phyloP scores from a whole-genome alignment of 1,284 basidiomycete genomes.

The Exobasidium cylindrosporum region DNA sequence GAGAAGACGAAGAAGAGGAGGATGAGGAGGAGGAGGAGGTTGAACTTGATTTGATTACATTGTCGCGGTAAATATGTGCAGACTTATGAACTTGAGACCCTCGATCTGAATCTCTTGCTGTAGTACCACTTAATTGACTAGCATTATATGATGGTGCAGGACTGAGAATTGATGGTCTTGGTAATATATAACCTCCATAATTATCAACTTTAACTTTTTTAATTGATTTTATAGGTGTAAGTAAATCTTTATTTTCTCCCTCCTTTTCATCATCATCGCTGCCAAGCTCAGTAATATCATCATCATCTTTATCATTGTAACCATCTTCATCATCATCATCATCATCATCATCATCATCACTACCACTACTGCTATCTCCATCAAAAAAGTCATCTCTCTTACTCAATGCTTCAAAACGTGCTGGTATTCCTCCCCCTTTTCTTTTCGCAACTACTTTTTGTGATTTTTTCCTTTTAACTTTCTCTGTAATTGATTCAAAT shows the following conservation, averaged over 20 bases:
- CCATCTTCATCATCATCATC: slow-evolving; percentile 10
- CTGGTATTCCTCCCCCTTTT: slow-evolving; percentile 26
- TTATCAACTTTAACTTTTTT: slow-evolving; percentile 8
- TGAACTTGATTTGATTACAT: slow-evolving; percentile 13
- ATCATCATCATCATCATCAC: slow-evolving; percentile 9
- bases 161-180: slow-evolving; percentile 1
- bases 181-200: slow-evolving; percentile 13
- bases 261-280: slow-evolving; percentile 20
- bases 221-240: slow-evolving; percentile 11
- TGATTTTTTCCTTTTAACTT: background rate
- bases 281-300: slow-evolving; percentile 31
- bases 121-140: slow-evolving; percentile 21
- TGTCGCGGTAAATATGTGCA: slow-evolving; percentile 17
- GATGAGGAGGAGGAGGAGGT: background rate
- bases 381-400: slow-evolving; percentile 16
- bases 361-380: background rate
- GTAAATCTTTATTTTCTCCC: slow-evolving; percentile 14
- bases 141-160: background rate
- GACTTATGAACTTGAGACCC: slow-evolving; percentile 21
- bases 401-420: slow-evolving; percentile 31
- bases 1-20: slow-evolving; percentile 19
- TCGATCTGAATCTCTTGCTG: slow-evolving; percentile 12
- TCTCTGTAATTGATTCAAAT: background rate
- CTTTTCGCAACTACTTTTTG: background rate
- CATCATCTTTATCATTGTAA: slow-evolving; percentile 22